These are phyloP conservation scores for Pisolithus thermaeus DNA, from an alignment of 1,284 basidiomycete genomes.

Conservation along the genomic window DNA sequence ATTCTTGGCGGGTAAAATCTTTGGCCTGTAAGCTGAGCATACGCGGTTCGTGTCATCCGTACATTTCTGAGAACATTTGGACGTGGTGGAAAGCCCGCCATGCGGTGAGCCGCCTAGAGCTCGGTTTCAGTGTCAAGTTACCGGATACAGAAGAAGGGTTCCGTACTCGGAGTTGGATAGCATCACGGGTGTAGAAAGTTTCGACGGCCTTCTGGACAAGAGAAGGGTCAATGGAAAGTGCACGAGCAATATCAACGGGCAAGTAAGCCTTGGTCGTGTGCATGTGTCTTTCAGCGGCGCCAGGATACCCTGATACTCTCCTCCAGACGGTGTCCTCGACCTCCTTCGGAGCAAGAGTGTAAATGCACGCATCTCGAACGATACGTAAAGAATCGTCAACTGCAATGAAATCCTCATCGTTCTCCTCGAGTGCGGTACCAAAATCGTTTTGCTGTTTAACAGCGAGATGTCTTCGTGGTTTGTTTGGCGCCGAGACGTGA, in stretches of 20 bases:
- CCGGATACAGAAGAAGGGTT: not conserved
- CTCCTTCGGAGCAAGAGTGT: constrained; percentile 53
- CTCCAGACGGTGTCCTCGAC: constrained; percentile 65
- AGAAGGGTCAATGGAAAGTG: constrained; percentile 57
- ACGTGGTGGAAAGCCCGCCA: constrained; percentile 81
- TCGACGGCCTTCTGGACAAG: constrained; percentile 84
- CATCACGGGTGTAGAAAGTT: constrained; percentile 91
- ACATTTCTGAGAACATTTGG: constrained; percentile 56
- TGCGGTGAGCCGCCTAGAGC: constrained; percentile 71
- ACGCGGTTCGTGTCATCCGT: constrained; percentile 82
- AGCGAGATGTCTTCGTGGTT: constrained; percentile 40
- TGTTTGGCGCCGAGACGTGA: constrained; percentile 61
- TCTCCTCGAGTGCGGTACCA: too few species aligned
- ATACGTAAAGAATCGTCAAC: constrained; percentile 63
- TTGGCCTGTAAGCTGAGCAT: constrained; percentile 88
- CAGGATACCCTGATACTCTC: constrained; percentile 73
- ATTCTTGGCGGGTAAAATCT: constrained; percentile 88
- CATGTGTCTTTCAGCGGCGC: constrained; percentile 60
- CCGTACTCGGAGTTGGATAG: constrained; percentile 77
- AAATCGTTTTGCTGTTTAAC: too few species aligned
- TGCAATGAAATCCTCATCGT: constrained; percentile 48
- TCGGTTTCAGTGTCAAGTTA: constrained; percentile 4
- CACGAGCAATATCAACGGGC: constrained; percentile 71
- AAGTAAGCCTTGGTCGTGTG: constrained; percentile 80
- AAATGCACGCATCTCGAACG: constrained; percentile 45